Percentiles rank a stretch among this genome's conserved stretches.
Conservation (phyloP, 805 yeast species). For the Candida tallmaniae region DNA sequence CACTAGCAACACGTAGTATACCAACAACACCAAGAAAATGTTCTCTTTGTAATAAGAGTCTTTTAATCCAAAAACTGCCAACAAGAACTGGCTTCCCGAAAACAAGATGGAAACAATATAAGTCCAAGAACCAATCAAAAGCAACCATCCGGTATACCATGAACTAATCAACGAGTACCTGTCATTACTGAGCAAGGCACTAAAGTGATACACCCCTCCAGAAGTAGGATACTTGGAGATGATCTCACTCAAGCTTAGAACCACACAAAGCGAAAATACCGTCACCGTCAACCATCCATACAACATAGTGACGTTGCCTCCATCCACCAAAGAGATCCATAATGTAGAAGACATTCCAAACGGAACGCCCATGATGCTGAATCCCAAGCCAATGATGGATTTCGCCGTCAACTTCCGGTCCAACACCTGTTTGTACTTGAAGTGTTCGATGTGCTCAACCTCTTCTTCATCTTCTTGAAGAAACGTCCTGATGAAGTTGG, state of each 20-base stretch:
- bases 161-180: constrained; percentile 54
- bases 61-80: constrained; percentile 61
- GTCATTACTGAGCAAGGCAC: constrained; percentile 63
- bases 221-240: constrained; percentile 74
- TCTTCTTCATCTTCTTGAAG: constrained; percentile 38
- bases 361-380: constrained; percentile 79
- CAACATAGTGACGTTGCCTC: constrained; percentile 71
- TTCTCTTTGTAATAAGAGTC: constrained; percentile 57
- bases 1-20: constrained; percentile 52
- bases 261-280: constrained; percentile 57
- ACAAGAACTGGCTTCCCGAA: constrained; percentile 70
- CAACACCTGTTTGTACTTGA: constrained; percentile 69
- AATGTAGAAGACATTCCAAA: constrained; percentile 72
- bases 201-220: constrained; percentile 72
- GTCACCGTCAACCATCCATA: constrained; percentile 73
- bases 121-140: constrained; percentile 72
- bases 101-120: constrained; percentile 70
- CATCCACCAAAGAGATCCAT: constrained; percentile 67
- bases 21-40: constrained; percentile 49
- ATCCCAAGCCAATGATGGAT: constrained; percentile 73
- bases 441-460: constrained; percentile 60
- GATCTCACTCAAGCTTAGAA: constrained; percentile 72
- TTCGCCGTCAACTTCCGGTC: constrained; percentile 63
- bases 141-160: constrained; percentile 78
- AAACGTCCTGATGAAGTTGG: constrained; percentile 8